These are phyloP conservation scores for Lentinula novae-zelandiae DNA, from an alignment of 1,284 basidiomycete genomes.

Conservation along the genomic window DNA sequence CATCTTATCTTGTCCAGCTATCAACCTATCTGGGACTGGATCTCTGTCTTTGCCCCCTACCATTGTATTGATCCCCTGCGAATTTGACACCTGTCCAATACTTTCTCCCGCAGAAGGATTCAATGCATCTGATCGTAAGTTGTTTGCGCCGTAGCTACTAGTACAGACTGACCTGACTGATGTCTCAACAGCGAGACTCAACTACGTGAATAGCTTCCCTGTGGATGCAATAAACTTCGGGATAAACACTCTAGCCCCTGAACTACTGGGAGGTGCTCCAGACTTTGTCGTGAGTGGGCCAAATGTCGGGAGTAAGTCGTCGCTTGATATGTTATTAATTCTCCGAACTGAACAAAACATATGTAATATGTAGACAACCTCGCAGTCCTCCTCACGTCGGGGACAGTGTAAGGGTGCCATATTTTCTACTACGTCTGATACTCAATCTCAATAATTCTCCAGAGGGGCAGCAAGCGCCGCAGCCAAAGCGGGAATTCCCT, in stretches of 20 bases:
- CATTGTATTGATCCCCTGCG: slow-evolving; percentile 29
- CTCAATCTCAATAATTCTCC: not conserved
- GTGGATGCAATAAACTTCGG: slow-evolving; percentile 34
- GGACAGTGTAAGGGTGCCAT: slow-evolving; percentile 32
- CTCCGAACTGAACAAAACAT: not conserved
- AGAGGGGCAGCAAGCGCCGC: slow-evolving; percentile 40
- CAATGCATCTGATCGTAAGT: slow-evolving; percentile 34
- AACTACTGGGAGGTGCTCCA: slow-evolving; percentile 30
- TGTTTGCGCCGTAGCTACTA: not conserved
- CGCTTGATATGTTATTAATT: not conserved
- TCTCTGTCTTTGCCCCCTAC: slow-evolving; percentile 23
- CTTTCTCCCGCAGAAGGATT: slow-evolving; percentile 36
- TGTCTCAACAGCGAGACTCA: slow-evolving; percentile 25
- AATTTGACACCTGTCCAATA: slow-evolving; percentile 35
- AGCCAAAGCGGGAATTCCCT: slow-evolving; percentile 33
- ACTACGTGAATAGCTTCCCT: slow-evolving; percentile 27
- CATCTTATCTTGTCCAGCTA: slow-evolving; percentile 34
- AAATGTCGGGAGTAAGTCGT: slow-evolving; percentile 35
- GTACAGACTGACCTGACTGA: not conserved
- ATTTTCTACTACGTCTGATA: not conserved
- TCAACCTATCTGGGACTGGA: slow-evolving; percentile 36
- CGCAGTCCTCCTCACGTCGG: slow-evolving; percentile 29
- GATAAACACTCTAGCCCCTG: slow-evolving; percentile 33
- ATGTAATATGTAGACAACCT: slow-evolving; percentile 26
- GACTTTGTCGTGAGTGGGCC: slow-evolving; percentile 42